phyloP scores from a whole-genome alignment of 352 stramenopile genomes.

The Thalassiosira mediterranea region DNA sequence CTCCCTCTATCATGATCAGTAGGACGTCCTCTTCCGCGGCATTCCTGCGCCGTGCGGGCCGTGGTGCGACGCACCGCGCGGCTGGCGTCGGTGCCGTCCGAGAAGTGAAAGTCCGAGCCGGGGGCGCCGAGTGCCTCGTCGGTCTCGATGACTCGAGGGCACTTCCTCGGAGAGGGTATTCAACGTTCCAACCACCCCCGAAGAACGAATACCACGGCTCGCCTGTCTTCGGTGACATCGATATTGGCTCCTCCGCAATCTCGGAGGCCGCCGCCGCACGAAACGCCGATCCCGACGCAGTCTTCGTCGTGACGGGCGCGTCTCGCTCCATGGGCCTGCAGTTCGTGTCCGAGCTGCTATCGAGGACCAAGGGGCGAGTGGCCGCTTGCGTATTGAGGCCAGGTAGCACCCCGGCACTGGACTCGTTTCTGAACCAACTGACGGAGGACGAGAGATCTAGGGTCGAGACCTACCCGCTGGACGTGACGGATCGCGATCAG shows the following conservation, averaged over 20 bases:
- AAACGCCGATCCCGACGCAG: slow-evolving; percentile 65
- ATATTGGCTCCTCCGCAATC: slow-evolving; percentile 10
- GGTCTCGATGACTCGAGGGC: neutral
- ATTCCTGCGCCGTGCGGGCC: no score
- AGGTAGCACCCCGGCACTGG: slow-evolving; percentile 29
- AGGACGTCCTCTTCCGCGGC: no score
- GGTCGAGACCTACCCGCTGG: slow-evolving; percentile 58
- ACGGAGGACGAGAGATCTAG: slow-evolving; percentile 19
- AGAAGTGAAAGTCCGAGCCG: no score
- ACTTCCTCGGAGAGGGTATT: neutral
- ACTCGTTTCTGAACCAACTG: slow-evolving; percentile 24
- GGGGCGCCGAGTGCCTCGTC: neutral
- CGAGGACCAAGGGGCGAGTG: slow-evolving; percentile 50
- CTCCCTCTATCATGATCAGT: no score
- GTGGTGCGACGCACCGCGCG: neutral
- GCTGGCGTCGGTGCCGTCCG: neutral
- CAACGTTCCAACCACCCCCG: slow-evolving; percentile 38
- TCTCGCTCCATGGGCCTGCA: slow-evolving; percentile 73
- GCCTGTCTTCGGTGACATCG: slow-evolving; percentile 32
- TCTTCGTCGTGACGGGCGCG: slow-evolving; percentile 74
- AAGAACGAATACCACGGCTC: slow-evolving; percentile 45
- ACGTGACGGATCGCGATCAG: slow-evolving; percentile 65
- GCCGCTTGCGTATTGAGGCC: slow-evolving; percentile 37
- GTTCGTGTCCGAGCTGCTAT: slow-evolving; percentile 64
- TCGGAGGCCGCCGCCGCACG: slow-evolving; percentile 33